Base-by-base conservation (phyloP, 345 rosid genomes). In the Eucalyptus polyanthemos region DNA sequence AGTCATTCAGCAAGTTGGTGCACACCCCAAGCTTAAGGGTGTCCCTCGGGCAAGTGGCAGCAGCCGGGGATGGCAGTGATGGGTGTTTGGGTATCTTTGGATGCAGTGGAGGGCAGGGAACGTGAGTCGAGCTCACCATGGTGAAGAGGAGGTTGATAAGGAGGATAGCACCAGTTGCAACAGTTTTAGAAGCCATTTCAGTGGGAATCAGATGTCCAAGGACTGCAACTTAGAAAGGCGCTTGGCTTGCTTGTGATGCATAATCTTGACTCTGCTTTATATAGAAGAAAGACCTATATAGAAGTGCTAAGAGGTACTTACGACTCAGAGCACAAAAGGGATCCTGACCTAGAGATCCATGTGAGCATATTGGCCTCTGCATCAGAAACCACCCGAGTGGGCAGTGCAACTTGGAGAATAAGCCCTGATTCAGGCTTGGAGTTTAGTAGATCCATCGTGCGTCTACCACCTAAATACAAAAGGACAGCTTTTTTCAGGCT, bases 21-120 rank as follows among this genome's bases (percentile, higher is more conserved):
- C 96, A 95, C 6, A 86, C 94, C 5, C 95, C 94, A 9, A 94
- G 92, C 92, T 94, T 94, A 88, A 93, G 76, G 11, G 95, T 58
- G 91, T 94, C 94, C 44, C 4, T 87, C 0, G 96, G 95, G 90
- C 97, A 95, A 49, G 89, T 56, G 6, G 88, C 85, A 6, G 65
- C 7, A 7, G 92, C 7, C 0, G 87, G 60, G 31, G 92, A 76
- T 40, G 47, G 27, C 15, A 21, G 81, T 72, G 81, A 72, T 34
- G 81, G 25, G 44, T 72, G 81, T 72, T 76, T 76, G 85, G 83
- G 87, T 58, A 49, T 17, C 45, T 21, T 40, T 40, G 85, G 85
- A 40, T 54, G 88, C 22, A 53, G 50, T 29, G 88, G 90, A 50
- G 87, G 58, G 87, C 92, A 89, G 21, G 91, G 86, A 16, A 67